A percentile compares a stretch with the other conserved stretches of the same genome.
These are phyloP conservation scores for Parietaria judaica DNA, from an alignment of 306 rosid genomes.

Conservation along the genomic window DNA sequence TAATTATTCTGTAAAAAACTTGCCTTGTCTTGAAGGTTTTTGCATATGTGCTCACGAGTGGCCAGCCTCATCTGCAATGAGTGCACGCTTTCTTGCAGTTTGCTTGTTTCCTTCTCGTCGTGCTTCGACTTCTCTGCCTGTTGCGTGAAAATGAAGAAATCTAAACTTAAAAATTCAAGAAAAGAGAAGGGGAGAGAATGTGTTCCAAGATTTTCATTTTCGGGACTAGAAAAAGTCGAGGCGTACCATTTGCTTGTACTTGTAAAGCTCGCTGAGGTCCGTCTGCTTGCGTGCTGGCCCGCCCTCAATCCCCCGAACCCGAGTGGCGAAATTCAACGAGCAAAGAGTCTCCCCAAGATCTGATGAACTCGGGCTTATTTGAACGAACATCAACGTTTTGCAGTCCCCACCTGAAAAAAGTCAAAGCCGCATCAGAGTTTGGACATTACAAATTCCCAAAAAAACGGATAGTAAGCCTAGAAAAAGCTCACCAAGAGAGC, in stretches of 20 bases:
- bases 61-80: slow-evolving; percentile 65
- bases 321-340: slow-evolving; percentile 85
- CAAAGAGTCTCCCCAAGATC: slow-evolving; percentile 91
- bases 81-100: slow-evolving; percentile 67
- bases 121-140: slow-evolving; percentile 83
- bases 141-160: slow-evolving; percentile 12
- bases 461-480: background rate
- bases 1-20: slow-evolving; percentile 1
- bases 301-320: slow-evolving; percentile 82
- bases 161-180: slow-evolving; percentile 4
- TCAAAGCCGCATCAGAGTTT: slow-evolving; percentile 17
- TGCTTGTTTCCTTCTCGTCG: slow-evolving; percentile 85
- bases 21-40: slow-evolving; percentile 89
- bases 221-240: background rate
- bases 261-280: slow-evolving; percentile 63
- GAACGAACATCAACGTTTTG: slow-evolving; percentile 97
- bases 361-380: slow-evolving; percentile 70
- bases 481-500: slow-evolving; percentile 72
- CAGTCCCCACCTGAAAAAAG: slow-evolving; percentile 90
- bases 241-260: slow-evolving; percentile 94
- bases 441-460: background rate
- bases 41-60: slow-evolving; percentile 69
- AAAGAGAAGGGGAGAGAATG: background rate
- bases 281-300: slow-evolving; percentile 93
- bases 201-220: background rate